Conservation (phyloP, 495 filamentous ascomycete species). For the Chaetomidium leptoderma region DNA sequence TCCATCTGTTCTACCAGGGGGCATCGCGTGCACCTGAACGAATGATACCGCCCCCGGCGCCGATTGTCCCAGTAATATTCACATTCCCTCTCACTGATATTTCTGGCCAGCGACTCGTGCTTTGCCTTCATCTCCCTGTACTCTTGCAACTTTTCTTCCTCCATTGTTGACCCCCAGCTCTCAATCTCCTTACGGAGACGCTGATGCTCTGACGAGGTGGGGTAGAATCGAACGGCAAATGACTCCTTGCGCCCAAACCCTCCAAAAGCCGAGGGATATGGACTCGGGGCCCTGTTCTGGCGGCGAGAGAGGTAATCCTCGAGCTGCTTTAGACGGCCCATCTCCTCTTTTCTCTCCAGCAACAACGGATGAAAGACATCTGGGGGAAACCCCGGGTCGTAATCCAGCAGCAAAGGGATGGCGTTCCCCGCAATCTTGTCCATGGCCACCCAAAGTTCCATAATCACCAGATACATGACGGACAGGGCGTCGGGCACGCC, state of each 20-base stretch:
- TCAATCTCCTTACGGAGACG: slow-evolving; percentile 39
- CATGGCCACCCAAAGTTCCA: slow-evolving; percentile 61
- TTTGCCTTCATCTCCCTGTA: slow-evolving; percentile 23
- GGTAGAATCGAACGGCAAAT: slow-evolving; percentile 55
- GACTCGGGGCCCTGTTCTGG: slow-evolving; percentile 9
- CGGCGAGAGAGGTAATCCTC: slow-evolving; percentile 50
- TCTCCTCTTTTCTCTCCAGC: slow-evolving; percentile 39
- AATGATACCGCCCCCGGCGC: slow-evolving; percentile 13
- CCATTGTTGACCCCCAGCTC: slow-evolving; percentile 26
- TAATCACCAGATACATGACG: slow-evolving; percentile 53
- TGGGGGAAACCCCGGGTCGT: slow-evolving; percentile 47
- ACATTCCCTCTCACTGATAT: background rate
- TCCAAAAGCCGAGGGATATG: slow-evolving; percentile 35
- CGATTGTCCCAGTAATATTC: background rate
- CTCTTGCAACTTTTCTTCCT: slow-evolving; percentile 43
- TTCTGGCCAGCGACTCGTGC: slow-evolving; percentile 2
- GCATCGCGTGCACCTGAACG: slow-evolving; percentile 36
- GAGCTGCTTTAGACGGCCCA: slow-evolving; percentile 45
- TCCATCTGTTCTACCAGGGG: slow-evolving; percentile 20
- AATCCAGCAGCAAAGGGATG: slow-evolving; percentile 45
- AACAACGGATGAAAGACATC: slow-evolving; percentile 45
- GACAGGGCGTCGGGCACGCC: slow-evolving; percentile 51
- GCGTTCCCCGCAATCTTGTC: slow-evolving; percentile 47
- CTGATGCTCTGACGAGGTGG: slow-evolving; percentile 45
- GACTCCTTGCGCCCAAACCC: slow-evolving; percentile 25